Evolutionary conservation across 2,329 filamentous ascomycete species (phyloP).

Genomic region (Fusarium pilosicola): DNA sequence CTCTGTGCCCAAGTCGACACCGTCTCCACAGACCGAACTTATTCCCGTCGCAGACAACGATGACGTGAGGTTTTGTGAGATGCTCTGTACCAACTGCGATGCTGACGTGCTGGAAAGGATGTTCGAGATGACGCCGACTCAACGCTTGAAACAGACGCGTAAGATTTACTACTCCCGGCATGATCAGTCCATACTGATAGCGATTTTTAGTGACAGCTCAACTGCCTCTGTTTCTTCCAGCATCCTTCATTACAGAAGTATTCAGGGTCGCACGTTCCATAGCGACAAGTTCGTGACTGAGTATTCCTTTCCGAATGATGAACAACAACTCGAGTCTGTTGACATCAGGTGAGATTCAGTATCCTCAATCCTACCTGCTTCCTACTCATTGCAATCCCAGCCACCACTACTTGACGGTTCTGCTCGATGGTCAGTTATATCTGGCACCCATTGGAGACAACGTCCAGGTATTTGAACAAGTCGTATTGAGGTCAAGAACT

Average conservation of each 20-base stretch:
- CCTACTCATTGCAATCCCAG: accelerated
- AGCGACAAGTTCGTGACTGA: slow-evolving; percentile 22
- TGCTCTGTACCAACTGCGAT: accelerated
- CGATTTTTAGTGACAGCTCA: not conserved
- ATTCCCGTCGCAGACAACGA: not conserved
- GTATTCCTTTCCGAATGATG: slow-evolving; percentile 23
- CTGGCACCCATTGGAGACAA: slow-evolving; percentile 5
- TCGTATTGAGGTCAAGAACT: too few relatives aligned
- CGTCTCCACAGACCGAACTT: not conserved
- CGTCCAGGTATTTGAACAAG: not conserved
- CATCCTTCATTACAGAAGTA: slow-evolving; percentile 19
- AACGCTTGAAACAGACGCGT: not conserved
- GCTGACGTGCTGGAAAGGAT: not conserved
- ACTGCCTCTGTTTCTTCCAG: slow-evolving; percentile 22
- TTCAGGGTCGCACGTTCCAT: slow-evolving; percentile 24
- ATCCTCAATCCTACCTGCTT: accelerated
- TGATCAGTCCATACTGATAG: accelerated
- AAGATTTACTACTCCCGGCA: not conserved
- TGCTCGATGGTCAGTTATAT: slow-evolving; percentile 9
- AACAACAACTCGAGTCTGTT: slow-evolving; percentile 23
- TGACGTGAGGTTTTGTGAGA: not conserved
- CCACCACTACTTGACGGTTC: slow-evolving; percentile 20
- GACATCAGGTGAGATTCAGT: not conserved
- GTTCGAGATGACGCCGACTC: not conserved
- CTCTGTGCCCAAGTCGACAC: not conserved